Evolutionary conservation across 2,329 filamentous ascomycete species (phyloP).

Genomic region (Alternaria hordeiaustralica): DNA sequence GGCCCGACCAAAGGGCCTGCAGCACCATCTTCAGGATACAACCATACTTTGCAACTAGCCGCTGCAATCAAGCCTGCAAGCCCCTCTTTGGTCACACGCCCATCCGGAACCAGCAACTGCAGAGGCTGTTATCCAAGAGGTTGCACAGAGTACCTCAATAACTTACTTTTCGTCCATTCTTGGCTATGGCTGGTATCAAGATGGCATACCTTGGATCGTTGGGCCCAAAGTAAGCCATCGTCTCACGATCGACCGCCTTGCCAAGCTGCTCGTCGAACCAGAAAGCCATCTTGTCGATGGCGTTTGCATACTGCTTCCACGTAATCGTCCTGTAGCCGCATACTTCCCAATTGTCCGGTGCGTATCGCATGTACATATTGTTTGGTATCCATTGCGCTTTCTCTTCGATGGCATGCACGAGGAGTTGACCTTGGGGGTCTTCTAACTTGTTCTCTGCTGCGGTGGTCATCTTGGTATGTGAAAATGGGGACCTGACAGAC

Average conservation of each 20-base stretch:
- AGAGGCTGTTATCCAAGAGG: not conserved
- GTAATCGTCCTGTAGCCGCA: not conserved
- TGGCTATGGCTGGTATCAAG: not conserved
- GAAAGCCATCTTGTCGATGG: conserved; percentile 23
- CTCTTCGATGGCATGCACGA: conserved; percentile 21
- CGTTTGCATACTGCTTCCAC: not conserved
- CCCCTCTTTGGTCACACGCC: not conserved
- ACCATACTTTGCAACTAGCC: not conserved
- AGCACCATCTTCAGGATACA: not conserved
- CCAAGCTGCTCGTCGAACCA: conserved; percentile 26
- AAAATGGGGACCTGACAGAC: not conserved
- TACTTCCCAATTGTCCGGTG: not conserved
- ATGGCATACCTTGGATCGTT: conserved; percentile 5
- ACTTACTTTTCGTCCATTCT: not conserved
- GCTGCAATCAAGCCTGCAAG: not conserved
- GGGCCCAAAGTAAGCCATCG: conserved; percentile 23
- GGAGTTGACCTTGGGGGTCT: not conserved
- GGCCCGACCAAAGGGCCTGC: not conserved
- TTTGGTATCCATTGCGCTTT: conserved; percentile 18
- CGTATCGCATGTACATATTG: conserved; percentile 22
- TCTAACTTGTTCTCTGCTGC: not conserved
- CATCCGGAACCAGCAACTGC: not conserved
- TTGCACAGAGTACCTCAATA: not conserved
- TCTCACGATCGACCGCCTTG: conserved; percentile 6
- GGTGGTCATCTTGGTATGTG: not conserved